Evolutionary conservation across 2,329 filamentous ascomycete species (phyloP).

Genomic region (Phoma sp.): DNA sequence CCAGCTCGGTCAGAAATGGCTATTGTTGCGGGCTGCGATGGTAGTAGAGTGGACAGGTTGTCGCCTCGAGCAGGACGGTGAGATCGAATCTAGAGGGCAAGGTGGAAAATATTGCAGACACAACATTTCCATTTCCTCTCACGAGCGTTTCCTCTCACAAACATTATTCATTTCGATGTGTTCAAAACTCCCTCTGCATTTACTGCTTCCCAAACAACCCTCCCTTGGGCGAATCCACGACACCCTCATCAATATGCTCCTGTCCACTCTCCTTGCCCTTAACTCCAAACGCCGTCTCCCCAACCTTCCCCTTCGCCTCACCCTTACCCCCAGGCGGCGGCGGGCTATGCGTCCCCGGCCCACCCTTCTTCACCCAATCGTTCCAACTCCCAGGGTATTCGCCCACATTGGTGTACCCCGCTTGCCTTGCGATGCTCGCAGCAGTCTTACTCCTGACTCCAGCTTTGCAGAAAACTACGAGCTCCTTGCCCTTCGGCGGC

Average conservation of each 20-base stretch:
- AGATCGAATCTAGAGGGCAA: too few species aligned
- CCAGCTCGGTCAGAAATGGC: too few species aligned
- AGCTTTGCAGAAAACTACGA: slow-evolving; percentile 88
- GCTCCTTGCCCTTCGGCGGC: slow-evolving; percentile 30
- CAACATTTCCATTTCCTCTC: too few species aligned
- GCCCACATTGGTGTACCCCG: slow-evolving; percentile 74
- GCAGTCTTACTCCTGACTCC: slow-evolving; percentile 83
- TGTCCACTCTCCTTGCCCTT: slow-evolving; percentile 21
- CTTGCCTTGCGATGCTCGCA: slow-evolving; percentile 75
- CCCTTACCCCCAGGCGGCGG: slow-evolving; percentile 24
- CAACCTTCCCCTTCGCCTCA: slow-evolving; percentile 22
- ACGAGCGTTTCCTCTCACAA: too few species aligned
- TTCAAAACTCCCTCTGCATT: background rate
- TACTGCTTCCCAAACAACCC: slow-evolving; percentile 17
- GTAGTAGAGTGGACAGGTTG: too few species aligned
- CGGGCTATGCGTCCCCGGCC: slow-evolving; percentile 51
- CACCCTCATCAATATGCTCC: slow-evolving; percentile 20
- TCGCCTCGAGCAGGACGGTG: too few species aligned
- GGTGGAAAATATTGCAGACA: too few species aligned
- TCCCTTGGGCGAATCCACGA: slow-evolving; percentile 15
- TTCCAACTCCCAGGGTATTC: slow-evolving; percentile 79
- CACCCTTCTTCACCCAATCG: slow-evolving; percentile 81
- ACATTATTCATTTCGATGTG: too few species aligned
- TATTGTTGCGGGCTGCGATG: too few species aligned
- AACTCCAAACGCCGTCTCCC: slow-evolving; percentile 21